Conservation (phyloP, 2,329 filamentous ascomycete species). For the Scytalidium lignicola region DNA sequence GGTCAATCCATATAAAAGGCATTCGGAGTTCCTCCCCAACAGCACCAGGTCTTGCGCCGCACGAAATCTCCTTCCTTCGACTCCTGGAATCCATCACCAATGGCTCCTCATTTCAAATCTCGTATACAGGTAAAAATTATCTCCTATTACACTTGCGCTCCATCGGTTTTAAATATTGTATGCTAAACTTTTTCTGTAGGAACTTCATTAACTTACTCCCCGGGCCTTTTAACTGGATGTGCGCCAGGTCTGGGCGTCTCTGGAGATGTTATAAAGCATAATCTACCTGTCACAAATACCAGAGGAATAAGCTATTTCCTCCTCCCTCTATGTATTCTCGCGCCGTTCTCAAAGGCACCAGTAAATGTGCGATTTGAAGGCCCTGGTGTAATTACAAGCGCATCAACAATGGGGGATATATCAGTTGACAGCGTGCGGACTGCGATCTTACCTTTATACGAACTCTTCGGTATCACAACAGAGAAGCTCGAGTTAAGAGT, state of each 20-base stretch:
- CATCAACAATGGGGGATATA: slow-evolving; percentile 79
- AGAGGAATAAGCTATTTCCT: slow-evolving; percentile 90
- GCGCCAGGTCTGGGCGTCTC: slow-evolving; percentile 68
- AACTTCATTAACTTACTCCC: slow-evolving; percentile 89
- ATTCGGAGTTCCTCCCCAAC: slow-evolving; percentile 85
- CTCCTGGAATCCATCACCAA: slow-evolving; percentile 94
- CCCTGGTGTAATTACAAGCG: slow-evolving; percentile 85
- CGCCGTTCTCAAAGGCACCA: slow-evolving; percentile 87
- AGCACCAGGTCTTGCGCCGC: slow-evolving; percentile 80
- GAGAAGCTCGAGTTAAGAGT: slow-evolving; percentile 83
- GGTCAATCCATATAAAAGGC: slow-evolving; percentile 84
- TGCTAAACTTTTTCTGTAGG: not conserved
- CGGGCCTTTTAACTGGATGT: slow-evolving; percentile 85
- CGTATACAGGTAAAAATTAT: slow-evolving; percentile 64
- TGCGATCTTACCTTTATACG: slow-evolving; percentile 84
- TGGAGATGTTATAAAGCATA: slow-evolving; percentile 71
- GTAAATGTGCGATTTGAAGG: slow-evolving; percentile 89
- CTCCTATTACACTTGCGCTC: not conserved
- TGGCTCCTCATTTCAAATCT: slow-evolving; percentile 90
- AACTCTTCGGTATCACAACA: slow-evolving; percentile 76
- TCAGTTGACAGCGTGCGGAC: slow-evolving; percentile 92
- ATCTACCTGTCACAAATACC: slow-evolving; percentile 68
- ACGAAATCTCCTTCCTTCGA: slow-evolving; percentile 93
- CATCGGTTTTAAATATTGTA: not conserved
- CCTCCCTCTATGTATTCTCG: slow-evolving; percentile 80